Evolutionary conservation across 306 rosid genomes (phyloP).

Genomic region (Sechiopsis laciniata): DNA sequence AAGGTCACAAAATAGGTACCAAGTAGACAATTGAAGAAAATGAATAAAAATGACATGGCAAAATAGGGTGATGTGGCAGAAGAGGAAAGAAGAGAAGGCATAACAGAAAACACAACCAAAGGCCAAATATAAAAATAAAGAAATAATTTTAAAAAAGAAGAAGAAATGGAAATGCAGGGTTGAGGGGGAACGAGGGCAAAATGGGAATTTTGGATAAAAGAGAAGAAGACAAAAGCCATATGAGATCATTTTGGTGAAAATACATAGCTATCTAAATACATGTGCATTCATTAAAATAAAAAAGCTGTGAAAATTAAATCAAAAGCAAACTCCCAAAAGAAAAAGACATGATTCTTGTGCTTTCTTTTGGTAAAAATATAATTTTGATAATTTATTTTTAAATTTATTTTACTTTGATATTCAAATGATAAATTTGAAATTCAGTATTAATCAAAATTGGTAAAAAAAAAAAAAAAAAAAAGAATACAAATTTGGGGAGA

Average conservation of each 20-base stretch:
- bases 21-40: background rate
- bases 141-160: too few species aligned
- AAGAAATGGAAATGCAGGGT: background rate
- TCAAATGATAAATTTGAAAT: too few species aligned
- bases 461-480: too few species aligned
- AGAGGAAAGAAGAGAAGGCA: background rate
- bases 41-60: background rate
- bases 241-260: background rate
- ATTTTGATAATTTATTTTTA: too few species aligned
- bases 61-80: slow-evolving; percentile 16
- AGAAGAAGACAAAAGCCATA: slow-evolving; percentile 15
- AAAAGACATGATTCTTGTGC: slow-evolving; percentile 28
- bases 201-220: background rate
- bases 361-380: background rate
- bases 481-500: too few species aligned
- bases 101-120: slow-evolving; percentile 15
- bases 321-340: slow-evolving; percentile 23
- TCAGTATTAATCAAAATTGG: too few species aligned
- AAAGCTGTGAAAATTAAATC: slow-evolving; percentile 21
- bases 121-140: background rate
- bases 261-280: slow-evolving; percentile 13
- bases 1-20: background rate
- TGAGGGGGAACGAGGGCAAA: slow-evolving; percentile 9
- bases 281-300: slow-evolving; percentile 24
- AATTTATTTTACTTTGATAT: too few species aligned